Conservation (phyloP, 352 stramenopile species). For the Phytophthora aleatoria region DNA sequence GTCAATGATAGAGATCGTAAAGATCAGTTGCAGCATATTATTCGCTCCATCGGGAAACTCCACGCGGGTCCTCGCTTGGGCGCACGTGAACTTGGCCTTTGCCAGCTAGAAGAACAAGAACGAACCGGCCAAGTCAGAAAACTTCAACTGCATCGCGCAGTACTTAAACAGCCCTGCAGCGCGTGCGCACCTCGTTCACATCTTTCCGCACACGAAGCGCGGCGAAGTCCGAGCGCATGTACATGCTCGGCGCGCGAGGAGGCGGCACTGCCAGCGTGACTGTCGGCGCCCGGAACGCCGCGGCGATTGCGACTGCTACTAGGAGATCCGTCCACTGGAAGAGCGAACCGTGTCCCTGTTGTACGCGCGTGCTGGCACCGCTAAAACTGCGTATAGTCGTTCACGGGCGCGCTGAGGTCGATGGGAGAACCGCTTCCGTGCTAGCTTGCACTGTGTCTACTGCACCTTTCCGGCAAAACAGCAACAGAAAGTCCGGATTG, state of each 20-base stretch:
- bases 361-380: background rate
- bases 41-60: constrained; percentile 83
- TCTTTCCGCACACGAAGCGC: constrained; percentile 85
- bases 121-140: constrained; percentile 7
- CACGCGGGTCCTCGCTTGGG: constrained; percentile 75
- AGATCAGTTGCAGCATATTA: constrained; percentile 84
- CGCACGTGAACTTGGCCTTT: constrained; percentile 84
- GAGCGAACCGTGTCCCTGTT: background rate
- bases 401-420: background rate
- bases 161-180: background rate
- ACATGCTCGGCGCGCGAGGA: constrained; percentile 40
- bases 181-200: constrained; percentile 69
- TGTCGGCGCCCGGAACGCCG: constrained; percentile 2
- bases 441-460: constrained; percentile 1
- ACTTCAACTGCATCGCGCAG: background rate
- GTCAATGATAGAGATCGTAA: constrained; percentile 81
- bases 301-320: constrained; percentile 4
- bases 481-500: background rate
- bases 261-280: constrained; percentile 9
- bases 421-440: constrained; percentile 1
- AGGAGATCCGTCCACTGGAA: background rate
- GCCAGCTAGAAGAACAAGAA: constrained; percentile 49
- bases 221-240: constrained; percentile 81
- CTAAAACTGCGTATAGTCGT: background rate
- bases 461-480: background rate